Evolutionary conservation across 768 basidiomycete species (phyloP).

Genomic region (Lentinula aciculospora): DNA sequence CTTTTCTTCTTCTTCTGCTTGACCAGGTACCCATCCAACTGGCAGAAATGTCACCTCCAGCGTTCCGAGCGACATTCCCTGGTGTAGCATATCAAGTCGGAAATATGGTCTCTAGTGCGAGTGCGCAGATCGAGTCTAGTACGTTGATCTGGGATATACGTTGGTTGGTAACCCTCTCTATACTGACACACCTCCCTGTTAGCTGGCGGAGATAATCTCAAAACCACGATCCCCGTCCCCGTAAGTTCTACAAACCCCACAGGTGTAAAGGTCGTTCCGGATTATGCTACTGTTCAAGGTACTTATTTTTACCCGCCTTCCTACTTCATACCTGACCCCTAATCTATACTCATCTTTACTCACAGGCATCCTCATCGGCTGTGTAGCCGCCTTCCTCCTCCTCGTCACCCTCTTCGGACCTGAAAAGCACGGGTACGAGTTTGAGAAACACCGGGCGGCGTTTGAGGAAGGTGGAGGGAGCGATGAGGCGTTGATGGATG

Average conservation of each 20-base stretch:
- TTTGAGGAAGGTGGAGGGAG: conserved; percentile 71
- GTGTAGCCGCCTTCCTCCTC: conserved; percentile 72
- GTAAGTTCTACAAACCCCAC: conserved; percentile 20
- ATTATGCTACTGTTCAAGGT: conserved; percentile 79
- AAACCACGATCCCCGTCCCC: conserved; percentile 34
- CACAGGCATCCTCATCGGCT: conserved; percentile 69
- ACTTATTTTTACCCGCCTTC: not conserved
- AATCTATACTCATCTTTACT: not conserved
- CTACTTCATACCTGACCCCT: not conserved
- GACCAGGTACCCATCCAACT: conserved; percentile 66
- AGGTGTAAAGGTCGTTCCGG: conserved; percentile 36
- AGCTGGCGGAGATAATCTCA: conserved; percentile 53
- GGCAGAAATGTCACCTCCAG: conserved; percentile 80
- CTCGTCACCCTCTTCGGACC: conserved; percentile 75
- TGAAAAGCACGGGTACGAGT: conserved; percentile 70
- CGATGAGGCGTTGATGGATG: conserved; percentile 21
- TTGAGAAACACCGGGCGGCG: conserved; percentile 77
- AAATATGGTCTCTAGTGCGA: conserved; percentile 70
- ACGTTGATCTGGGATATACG: not conserved
- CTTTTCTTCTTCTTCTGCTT: conserved; percentile 28
- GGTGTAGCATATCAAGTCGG: conserved; percentile 84
- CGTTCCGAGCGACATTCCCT: conserved; percentile 84
- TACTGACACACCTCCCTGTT: not conserved
- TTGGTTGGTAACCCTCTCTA: not conserved
- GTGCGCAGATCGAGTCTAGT: conserved; percentile 73